A percentile compares a stretch with the other conserved stretches of the same genome.
phyloP scores from a whole-genome alignment of 2,329 filamentous ascomycete species.

The Aspergillus melleus region DNA sequence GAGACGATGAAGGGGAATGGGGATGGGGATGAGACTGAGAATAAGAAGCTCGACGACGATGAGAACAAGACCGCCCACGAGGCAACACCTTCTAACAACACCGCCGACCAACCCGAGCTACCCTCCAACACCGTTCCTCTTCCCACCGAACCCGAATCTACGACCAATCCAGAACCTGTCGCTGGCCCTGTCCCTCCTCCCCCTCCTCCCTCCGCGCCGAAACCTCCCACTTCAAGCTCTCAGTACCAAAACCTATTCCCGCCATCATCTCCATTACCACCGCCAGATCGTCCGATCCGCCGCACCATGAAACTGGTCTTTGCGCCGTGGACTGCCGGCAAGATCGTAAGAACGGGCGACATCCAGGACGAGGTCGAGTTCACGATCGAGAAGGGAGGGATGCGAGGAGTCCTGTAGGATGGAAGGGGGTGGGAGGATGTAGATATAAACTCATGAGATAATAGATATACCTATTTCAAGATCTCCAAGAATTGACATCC shows the following conservation, averaged over 20 bases:
- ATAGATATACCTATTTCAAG: no score
- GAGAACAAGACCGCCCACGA: no score
- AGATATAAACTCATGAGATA: no score
- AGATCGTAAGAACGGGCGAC: constrained; percentile 49
- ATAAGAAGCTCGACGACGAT: neutral
- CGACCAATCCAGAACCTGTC: neutral
- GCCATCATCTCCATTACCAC: neutral
- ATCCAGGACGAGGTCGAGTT: constrained; percentile 59
- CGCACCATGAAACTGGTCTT: constrained; percentile 89
- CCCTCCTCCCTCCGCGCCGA: neutral
- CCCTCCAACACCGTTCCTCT: neutral
- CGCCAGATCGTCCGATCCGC: constrained; percentile 46
- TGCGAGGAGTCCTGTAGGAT: neutral
- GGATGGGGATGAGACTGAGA: neutral
- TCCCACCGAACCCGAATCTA: neutral
- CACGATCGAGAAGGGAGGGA: constrained; percentile 65
- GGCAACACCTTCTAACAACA: neutral
- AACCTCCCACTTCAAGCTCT: neutral
- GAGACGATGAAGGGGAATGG: neutral
- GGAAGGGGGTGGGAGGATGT: no score
- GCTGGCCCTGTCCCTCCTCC: neutral
- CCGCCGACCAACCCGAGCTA: neutral
- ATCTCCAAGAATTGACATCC: no score
- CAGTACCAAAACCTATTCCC: neutral
- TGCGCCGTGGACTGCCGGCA: constrained; percentile 68